A percentile compares a stretch with the other conserved stretches of the same genome.
phyloP scores from a whole-genome alignment of 2,329 filamentous ascomycete genomes.

The Pseudopyrenochaeta lycopersici region DNA sequence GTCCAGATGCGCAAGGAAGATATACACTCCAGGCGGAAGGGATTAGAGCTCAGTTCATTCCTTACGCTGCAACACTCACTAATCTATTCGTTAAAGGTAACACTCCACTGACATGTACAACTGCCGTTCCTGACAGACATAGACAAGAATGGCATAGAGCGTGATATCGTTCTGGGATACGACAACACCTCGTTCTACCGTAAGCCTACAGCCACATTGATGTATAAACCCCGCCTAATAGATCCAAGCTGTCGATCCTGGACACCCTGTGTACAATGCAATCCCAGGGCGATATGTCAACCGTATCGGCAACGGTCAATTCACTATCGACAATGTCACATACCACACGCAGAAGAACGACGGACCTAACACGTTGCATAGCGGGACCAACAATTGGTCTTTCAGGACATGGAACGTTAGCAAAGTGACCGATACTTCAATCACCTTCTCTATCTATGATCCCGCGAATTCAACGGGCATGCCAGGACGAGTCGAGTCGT shows the following conservation, averaged over 20 bases:
- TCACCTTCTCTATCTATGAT: slow-evolving; percentile 42
- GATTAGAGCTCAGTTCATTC: slow-evolving; percentile 47
- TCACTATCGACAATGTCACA: slow-evolving; percentile 37
- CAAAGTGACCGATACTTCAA: slow-evolving; percentile 34
- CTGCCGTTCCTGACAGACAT: slow-evolving; percentile 10
- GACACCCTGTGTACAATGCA: slow-evolving; percentile 47
- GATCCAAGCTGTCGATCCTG: slow-evolving; percentile 42
- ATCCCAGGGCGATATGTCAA: slow-evolving; percentile 45
- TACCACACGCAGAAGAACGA: slow-evolving; percentile 42
- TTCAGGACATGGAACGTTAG: slow-evolving; percentile 41
- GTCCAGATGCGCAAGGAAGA: slow-evolving; percentile 33
- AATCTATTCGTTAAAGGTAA: slow-evolving; percentile 45
- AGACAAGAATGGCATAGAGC: slow-evolving; percentile 42
- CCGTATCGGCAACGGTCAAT: slow-evolving; percentile 45
- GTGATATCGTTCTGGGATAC: slow-evolving; percentile 45
- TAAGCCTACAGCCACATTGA: slow-evolving; percentile 21
- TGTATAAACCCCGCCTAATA: slow-evolving; percentile 10
- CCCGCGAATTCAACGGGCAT: slow-evolving; percentile 43
- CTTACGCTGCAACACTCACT: slow-evolving; percentile 44
- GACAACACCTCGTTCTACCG: slow-evolving; percentile 47
- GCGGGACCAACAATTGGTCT: slow-evolving; percentile 47
- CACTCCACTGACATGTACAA: background rate
- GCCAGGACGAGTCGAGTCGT: slow-evolving; percentile 39
- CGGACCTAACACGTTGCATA: slow-evolving; percentile 45
- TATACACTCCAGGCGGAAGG: slow-evolving; percentile 43